Evolutionary conservation across 495 filamentous ascomycete species (phyloP), one percentile per base, ranked within the genome.

Genomic region (Xylaria telfairii): DNA sequence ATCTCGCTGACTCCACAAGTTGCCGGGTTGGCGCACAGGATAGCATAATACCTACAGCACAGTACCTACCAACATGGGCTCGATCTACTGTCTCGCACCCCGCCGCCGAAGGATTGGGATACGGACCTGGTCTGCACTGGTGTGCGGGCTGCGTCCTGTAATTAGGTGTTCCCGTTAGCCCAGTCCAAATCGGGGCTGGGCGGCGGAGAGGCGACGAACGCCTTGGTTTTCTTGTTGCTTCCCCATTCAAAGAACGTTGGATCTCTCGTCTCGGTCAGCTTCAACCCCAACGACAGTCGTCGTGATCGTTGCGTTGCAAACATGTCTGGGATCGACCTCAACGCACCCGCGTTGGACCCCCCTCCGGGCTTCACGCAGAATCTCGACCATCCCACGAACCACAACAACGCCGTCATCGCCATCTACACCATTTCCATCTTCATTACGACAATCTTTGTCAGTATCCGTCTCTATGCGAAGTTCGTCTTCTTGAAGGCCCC

Each of bases 331-430:
- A 53, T 79, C 70, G 44, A 79, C 37, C 46, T 57, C 65, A 57
- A 79, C 28, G n/a, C 57, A 72, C 19, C 71, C 51, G 30, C 65
- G 34, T 32, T 75, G n/a, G 44, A 12, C 24, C 65, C 61, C 26
- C 78, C 71, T 32, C 70, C 41, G 42, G 46, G 51, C 9, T 69
- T 65, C 26, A 75, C 73, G 44, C 75, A 68, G 30, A 74, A 80
- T 49, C 73, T 81, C 37, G 74, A 77, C 37, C 75, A 79, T 56
- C 78, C 80, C n/a, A 72, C 78, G 3, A 80, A 76, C 63, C 37
- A 62, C 4, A 81, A 80, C 49, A 67, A 32, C 12, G 56, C 76
- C 7, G 76, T 76, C 4, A 75, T 73, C 67, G 74, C 65, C 42
- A 70, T 81, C 15, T 56, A 68, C 51, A 64, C 66, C 13, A 30